Evolutionary conservation across 768 basidiomycete species (phyloP).

Genomic region (Rhizopogon vinicolor): DNA sequence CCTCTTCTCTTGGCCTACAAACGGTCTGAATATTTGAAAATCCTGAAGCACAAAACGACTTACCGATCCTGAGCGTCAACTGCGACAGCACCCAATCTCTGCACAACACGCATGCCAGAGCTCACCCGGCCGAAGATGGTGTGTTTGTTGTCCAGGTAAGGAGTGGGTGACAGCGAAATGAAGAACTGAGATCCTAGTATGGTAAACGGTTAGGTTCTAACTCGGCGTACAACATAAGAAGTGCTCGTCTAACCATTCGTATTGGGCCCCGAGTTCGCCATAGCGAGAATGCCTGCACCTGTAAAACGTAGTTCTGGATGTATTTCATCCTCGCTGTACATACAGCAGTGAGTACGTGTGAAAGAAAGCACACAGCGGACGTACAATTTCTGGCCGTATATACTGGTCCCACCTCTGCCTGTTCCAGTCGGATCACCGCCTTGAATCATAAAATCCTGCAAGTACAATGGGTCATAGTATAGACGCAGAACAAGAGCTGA

Average conservation of each 20-base stretch:
- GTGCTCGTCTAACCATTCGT: constrained; percentile 56
- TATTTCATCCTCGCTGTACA: constrained; percentile 81
- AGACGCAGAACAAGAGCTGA: background rate
- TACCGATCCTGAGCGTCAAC: constrained; percentile 87
- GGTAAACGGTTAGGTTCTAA: constrained; percentile 16
- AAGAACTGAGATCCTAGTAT: constrained; percentile 89
- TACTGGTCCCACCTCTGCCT: constrained; percentile 86
- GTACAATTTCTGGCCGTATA: constrained; percentile 85
- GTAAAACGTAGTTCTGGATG: constrained; percentile 90
- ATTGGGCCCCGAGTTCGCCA: constrained; percentile 97
- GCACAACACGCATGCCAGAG: constrained; percentile 88
- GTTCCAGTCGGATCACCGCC: constrained; percentile 95
- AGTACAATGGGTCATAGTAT: background rate
- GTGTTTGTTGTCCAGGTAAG: constrained; percentile 80
- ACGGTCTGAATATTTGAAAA: background rate
- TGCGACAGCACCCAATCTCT: constrained; percentile 85
- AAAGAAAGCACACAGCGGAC: constrained; percentile 19
- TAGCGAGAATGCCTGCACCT: constrained; percentile 92
- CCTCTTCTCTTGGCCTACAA: constrained; percentile 63
- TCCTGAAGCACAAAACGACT: constrained; percentile 19
- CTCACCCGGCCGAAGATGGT: constrained; percentile 90
- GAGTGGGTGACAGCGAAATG: constrained; percentile 78
- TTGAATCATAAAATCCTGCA: constrained; percentile 95
- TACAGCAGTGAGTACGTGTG: background rate
- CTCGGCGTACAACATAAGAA: constrained; percentile 13